Evolutionary conservation across 352 stramenopile genomes (phyloP), one percentile per base, ranked within the genome.

Genomic region (Phytophthora cactorum): DNA sequence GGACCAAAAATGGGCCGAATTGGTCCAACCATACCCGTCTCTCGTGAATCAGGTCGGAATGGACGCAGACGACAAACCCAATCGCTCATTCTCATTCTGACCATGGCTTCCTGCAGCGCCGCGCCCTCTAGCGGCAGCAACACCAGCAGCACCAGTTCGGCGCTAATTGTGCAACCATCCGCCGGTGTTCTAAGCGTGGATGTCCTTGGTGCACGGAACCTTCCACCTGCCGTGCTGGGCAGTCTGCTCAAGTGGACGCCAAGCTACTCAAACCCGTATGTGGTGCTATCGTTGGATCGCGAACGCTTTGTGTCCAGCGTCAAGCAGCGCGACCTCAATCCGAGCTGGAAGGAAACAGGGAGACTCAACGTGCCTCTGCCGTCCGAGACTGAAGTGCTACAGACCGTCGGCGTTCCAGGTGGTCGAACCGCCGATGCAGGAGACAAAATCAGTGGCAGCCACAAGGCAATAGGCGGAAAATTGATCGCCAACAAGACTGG

Each of bases 191-290:
- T 92, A n/a, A 81, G 72, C 25, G 78, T 92, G 9, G 83, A 92
- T 46, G 68, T 90, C 38, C 51, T 89, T 2, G 68, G 74, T 22
- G 83, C 83, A n/a, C 78, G 81, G 14, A 89, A 87, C 43, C 59
- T 92, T 27, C 70, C 72, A 31, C 77, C 81, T 1, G 83, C 83
- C n/a, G 78, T 92, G 46, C 52, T 90, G 2, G 83, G 83, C 27
- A 89, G 77, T 52, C 41, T 92, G 49, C 68, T 92, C 61, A 89
- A 86, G 31, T 92, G 83, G 83, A 88, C 81, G 8, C 70, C 83
- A 2, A 89, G 74, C 52, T 90, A 85, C 66, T 81, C 83, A 14
- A 92, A 90, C 52, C 79, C 83, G 51, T 92, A 85, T 59, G 77
- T 83, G 1, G 81, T 86, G 29, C 58, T 89, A n/a, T 82, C 73